These are phyloP conservation scores for Mrakia gelida DNA, from an alignment of 768 basidiomycete genomes.

Conservation along the genomic window DNA sequence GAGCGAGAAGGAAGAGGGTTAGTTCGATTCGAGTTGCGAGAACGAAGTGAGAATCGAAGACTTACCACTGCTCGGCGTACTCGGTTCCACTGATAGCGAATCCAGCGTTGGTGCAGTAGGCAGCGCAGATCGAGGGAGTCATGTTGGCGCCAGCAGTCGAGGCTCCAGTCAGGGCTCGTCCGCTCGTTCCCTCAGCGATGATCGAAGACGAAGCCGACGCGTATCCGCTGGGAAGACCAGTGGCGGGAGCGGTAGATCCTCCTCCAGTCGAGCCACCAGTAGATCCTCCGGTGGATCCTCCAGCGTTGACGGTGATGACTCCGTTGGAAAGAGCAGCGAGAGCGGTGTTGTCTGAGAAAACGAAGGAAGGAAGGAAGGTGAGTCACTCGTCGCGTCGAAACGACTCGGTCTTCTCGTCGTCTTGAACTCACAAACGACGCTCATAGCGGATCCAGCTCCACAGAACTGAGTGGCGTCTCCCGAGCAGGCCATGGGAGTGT, in stretches of 20 bases:
- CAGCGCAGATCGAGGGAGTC: constrained; percentile 36
- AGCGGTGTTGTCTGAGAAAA: no score
- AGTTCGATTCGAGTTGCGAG: neutral
- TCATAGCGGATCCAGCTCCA: neutral
- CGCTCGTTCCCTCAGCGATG: constrained; percentile 23
- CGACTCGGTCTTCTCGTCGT: no score
- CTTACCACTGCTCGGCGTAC: constrained; percentile 29
- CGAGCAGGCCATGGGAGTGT: constrained; percentile 33
- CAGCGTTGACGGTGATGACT: no score
- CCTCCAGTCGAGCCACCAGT: no score
- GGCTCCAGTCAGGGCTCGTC: constrained; percentile 36
- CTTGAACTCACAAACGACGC: neutral
- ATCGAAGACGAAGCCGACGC: neutral
- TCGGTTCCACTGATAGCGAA: constrained; percentile 36
- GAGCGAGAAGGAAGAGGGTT: no score
- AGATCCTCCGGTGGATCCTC: no score
- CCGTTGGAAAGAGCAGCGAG: no score
- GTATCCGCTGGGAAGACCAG: neutral
- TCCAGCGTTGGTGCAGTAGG: constrained; percentile 36
- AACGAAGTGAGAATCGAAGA: neutral
- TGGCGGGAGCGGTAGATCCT: no score
- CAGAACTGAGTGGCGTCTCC: constrained; percentile 48
- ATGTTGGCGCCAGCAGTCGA: constrained; percentile 33
- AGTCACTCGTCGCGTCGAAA: no score
- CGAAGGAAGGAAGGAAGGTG: neutral